These are phyloP conservation scores for Cladosporium sphaerospermum DNA, from an alignment of 2,329 filamentous ascomycete genomes.

Conservation along the genomic window DNA sequence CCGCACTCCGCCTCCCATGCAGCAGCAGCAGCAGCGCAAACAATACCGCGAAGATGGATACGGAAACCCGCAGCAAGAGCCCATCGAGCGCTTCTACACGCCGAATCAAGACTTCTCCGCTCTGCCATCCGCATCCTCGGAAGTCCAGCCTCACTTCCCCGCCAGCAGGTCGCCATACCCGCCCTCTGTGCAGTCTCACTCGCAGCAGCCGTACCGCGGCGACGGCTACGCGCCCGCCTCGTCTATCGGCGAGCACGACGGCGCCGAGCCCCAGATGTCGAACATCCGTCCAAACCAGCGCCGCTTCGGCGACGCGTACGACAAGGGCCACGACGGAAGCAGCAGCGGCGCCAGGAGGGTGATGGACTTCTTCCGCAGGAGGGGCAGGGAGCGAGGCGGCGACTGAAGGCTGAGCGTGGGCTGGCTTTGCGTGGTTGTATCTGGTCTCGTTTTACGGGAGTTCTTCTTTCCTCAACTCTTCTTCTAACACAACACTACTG, in stretches of 20 bases:
- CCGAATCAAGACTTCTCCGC: slow-evolving; percentile 20
- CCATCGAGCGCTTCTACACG: slow-evolving; percentile 28
- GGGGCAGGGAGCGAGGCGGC: slow-evolving; percentile 56
- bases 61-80: slow-evolving; percentile 16
- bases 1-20: slow-evolving; percentile 15
- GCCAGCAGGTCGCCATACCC: slow-evolving; percentile 5
- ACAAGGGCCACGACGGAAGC: slow-evolving; percentile 71
- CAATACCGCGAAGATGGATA: slow-evolving; percentile 29
- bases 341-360: slow-evolving; percentile 84
- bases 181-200: neutral
- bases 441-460: no score
- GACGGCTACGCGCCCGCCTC: slow-evolving; percentile 17
- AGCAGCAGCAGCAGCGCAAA: slow-evolving; percentile 23
- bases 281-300: slow-evolving; percentile 68
- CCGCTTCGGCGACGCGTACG: slow-evolving; percentile 81
- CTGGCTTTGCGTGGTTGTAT: neutral
- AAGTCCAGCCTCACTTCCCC: slow-evolving; percentile 6
- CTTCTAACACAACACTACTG: neutral
- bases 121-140: slow-evolving; percentile 8
- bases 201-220: slow-evolving; percentile 23
- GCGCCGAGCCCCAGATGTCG: slow-evolving; percentile 33
- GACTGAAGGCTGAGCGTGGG: neutral
- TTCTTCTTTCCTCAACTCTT: neutral
- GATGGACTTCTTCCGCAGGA: slow-evolving; percentile 95
- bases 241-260: slow-evolving; percentile 26